Percentiles rank a stretch among this genome's conserved stretches.
These are phyloP conservation scores for Neurospora hispaniola DNA, from an alignment of 495 filamentous ascomycete species.

Conservation along the genomic window DNA sequence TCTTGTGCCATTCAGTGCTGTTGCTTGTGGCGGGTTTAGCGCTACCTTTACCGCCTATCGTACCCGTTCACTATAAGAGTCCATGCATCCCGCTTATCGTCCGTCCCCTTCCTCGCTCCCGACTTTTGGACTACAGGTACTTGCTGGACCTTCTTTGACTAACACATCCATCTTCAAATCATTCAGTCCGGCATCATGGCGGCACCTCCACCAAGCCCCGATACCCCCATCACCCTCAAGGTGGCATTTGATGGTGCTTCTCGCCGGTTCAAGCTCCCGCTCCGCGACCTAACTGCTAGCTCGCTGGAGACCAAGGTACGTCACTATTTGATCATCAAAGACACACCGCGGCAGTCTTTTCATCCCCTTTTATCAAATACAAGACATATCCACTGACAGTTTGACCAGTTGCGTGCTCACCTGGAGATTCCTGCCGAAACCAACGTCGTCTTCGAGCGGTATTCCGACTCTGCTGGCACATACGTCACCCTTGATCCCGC, in stretches of 20 bases:
- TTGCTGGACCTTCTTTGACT: neutral
- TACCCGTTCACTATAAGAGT: neutral
- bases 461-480: slow-evolving; percentile 81
- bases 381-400: slow-evolving; percentile 13
- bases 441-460: slow-evolving; percentile 76
- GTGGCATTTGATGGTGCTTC: slow-evolving; percentile 60
- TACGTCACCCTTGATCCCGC: slow-evolving; percentile 69
- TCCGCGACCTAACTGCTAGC: slow-evolving; percentile 70
- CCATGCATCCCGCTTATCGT: neutral
- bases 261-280: slow-evolving; percentile 79
- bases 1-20: neutral
- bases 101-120: neutral
- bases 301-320: slow-evolving; percentile 79
- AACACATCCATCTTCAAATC: slow-evolving; percentile 3
- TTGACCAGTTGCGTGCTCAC: slow-evolving; percentile 57
- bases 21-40: neutral
- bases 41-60: neutral
- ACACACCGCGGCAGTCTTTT: neutral
- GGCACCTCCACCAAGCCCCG: slow-evolving; percentile 24
- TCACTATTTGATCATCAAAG: slow-evolving; percentile 11
- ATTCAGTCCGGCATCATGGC: neutral
- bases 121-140: neutral
- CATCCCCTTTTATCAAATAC: neutral
- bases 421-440: slow-evolving; percentile 60
- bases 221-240: slow-evolving; percentile 79